These are phyloP conservation scores for Alternaria atra DNA, from an alignment of 2,329 filamentous ascomycete genomes.

Conservation along the genomic window DNA sequence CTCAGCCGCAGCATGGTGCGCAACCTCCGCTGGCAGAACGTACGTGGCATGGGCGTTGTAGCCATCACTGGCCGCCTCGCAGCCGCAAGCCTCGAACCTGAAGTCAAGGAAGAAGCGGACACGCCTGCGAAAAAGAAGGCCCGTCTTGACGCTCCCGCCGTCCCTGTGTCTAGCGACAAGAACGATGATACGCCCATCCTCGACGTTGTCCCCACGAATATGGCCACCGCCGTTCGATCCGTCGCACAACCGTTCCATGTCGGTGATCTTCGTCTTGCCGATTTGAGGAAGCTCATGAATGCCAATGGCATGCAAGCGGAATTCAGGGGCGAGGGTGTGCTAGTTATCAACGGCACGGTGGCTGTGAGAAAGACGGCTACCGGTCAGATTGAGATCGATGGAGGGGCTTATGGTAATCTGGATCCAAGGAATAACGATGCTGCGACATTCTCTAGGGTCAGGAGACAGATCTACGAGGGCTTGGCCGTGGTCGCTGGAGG, in stretches of 20 bases:
- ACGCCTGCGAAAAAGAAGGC: slow-evolving; percentile 63
- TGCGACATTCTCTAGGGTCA: slow-evolving; percentile 84
- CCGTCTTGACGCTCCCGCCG: slow-evolving; percentile 49
- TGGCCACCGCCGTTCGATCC: slow-evolving; percentile 77
- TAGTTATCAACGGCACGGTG: slow-evolving; percentile 88
- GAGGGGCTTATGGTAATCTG: slow-evolving; percentile 45
- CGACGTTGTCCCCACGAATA: slow-evolving; percentile 66
- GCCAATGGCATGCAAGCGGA: slow-evolving; percentile 82
- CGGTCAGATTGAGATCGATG: slow-evolving; percentile 89
- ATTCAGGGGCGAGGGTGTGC: slow-evolving; percentile 89
- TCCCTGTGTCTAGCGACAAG: slow-evolving; percentile 59
- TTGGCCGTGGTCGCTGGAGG: slow-evolving; percentile 84
- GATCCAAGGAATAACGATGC: slow-evolving; percentile 59
- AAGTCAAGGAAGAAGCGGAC: slow-evolving; percentile 49
- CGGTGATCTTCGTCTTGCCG: slow-evolving; percentile 87
- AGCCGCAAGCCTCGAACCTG: slow-evolving; percentile 55
- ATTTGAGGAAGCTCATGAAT: slow-evolving; percentile 85
- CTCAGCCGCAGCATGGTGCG: slow-evolving; percentile 85
- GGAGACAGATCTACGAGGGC: slow-evolving; percentile 90
- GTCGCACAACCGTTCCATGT: slow-evolving; percentile 91
- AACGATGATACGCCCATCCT: slow-evolving; percentile 63
- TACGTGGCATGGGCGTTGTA: slow-evolving; percentile 87
- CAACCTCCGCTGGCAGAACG: slow-evolving; percentile 92
- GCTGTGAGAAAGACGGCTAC: slow-evolving; percentile 87
- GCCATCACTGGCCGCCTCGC: slow-evolving; percentile 83